A percentile compares a stretch with the other conserved stretches of the same genome.
Evolutionary conservation across 2,329 filamentous ascomycete genomes (phyloP).

Genomic region (Cladosporium phlei): DNA sequence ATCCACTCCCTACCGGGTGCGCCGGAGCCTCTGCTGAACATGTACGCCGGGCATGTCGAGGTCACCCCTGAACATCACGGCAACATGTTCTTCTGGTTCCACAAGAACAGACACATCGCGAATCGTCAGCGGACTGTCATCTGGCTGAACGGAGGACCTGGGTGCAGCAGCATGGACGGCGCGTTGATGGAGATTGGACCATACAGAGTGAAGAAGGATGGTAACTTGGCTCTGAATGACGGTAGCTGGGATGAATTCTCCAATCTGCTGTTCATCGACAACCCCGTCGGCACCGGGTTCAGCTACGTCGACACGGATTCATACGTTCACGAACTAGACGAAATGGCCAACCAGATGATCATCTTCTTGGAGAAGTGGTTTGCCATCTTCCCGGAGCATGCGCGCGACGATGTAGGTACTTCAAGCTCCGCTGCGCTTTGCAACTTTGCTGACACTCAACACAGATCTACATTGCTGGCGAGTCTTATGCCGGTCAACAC

Average conservation of each 20-base stretch:
- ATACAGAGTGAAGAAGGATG: conserved; percentile 73
- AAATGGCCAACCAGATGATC: conserved; percentile 87
- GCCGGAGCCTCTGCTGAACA: conserved; percentile 77
- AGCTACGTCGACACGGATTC: conserved; percentile 91
- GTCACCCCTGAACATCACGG: conserved; percentile 78
- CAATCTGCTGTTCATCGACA: conserved; percentile 93
- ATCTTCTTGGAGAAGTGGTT: conserved; percentile 91
- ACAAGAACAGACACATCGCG: conserved; percentile 90
- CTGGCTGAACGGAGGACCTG: conserved; percentile 95
- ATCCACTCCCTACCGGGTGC: conserved; percentile 79
- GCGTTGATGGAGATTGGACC: conserved; percentile 95
- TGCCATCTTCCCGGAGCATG: conserved; percentile 82
- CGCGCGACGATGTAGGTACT: conserved; percentile 81
- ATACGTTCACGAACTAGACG: conserved; percentile 76
- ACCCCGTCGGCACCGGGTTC: conserved; percentile 92
- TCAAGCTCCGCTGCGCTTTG: not conserved
- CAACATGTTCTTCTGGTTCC: conserved; percentile 98
- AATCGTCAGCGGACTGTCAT: conserved; percentile 86
- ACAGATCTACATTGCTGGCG: conserved; percentile 88
- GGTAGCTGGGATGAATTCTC: conserved; percentile 99
- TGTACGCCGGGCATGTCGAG: conserved; percentile 98
- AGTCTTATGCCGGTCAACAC: conserved; percentile 94
- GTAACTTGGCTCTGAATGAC: conserved; percentile 72
- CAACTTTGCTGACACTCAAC: conserved; percentile 12
- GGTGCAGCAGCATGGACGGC: conserved; percentile 95